Conservation (phyloP, 2,329 filamentous ascomycete species). For the Cytospora mali region DNA sequence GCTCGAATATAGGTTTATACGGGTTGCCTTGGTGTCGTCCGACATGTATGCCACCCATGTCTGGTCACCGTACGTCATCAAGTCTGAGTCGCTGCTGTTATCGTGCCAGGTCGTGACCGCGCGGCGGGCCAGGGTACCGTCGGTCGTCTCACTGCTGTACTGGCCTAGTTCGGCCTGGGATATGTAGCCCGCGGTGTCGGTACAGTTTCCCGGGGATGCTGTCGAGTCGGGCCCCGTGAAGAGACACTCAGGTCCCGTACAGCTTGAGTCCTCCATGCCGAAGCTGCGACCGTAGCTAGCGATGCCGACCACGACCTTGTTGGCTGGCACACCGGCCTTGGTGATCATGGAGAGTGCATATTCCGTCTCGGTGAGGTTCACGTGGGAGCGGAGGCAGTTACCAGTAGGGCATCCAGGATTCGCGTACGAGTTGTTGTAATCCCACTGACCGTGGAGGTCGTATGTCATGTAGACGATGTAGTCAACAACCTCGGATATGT, state of each 20-base stretch:
- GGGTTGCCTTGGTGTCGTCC: background rate
- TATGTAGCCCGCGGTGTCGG: too few species aligned
- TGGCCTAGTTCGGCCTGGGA: too few species aligned
- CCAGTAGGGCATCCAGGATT: conserved; percentile 23
- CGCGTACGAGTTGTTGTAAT: conserved; percentile 30
- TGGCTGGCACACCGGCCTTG: conserved; percentile 4
- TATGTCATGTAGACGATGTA: conserved; percentile 30
- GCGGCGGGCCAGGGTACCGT: too few species aligned
- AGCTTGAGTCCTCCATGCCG: background rate
- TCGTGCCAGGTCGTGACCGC: too few species aligned
- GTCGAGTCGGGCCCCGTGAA: background rate
- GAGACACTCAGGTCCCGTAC: background rate
- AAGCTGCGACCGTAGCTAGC: conserved; percentile 2
- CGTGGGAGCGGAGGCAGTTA: conserved; percentile 30
- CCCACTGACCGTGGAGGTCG: conserved; percentile 31
- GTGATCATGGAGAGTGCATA: conserved; percentile 1
- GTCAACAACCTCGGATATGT: conserved; percentile 28
- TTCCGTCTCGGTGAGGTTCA: conserved; percentile 36
- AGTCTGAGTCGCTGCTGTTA: too few species aligned
- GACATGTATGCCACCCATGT: background rate
- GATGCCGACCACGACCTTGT: conserved; percentile 1
- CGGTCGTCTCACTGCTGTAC: too few species aligned
- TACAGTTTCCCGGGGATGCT: background rate
- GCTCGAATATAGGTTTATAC: background rate
- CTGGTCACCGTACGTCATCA: background rate